Evolutionary conservation across 306 rosid species (phyloP), one percentile per base, ranked within the genome.

Genomic region (Astragalus glycyphyllos): DNA sequence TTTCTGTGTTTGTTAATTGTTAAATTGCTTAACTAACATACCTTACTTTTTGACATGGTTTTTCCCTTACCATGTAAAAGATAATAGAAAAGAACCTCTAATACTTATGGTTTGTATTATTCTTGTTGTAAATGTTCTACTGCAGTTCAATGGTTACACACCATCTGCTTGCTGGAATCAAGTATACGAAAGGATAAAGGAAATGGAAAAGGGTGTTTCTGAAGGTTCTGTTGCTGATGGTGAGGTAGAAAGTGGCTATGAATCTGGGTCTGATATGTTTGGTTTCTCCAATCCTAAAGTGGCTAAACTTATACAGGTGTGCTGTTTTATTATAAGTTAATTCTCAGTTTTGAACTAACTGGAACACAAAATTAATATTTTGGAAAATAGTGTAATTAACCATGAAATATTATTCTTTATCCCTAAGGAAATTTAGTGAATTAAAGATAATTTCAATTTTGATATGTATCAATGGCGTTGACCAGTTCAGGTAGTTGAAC

Each of bases 81-180:
- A 59, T 65, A 55, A 35, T 47, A 58, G 54, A 59, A 31, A 65
- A 75, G 48, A 64, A 66, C 46, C 13, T 45, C 34, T 8, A n/a
- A 29, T 56, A 17, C 55, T 41, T 65, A 51, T 81, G 42, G 10
- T 44, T 14, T 53, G 40, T 78, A 46, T 63, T 40, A 38, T 47
- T 70, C 37, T 57, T 47, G 53, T 45, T 47, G 47, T 68, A 8
- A 61, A 69, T 72, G 15, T 11, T 69, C 57, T 59, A 66, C 48
- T 80, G 47, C 83, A 94, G 98, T 89, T 90, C 79, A 82, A 83
- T 66, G 97, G 90, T 73, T 60, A 79, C 79, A 88, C 96, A 45
- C 97, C 98, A 31, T 86, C 97, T 42, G 77, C 86, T 77, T 94
- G 98, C 89, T 94, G 98, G 98, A 80, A 79, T 73, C 85, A 94